Base-by-base conservation (phyloP, 1,284 basidiomycete species). In the Melampsora americana region DNA sequence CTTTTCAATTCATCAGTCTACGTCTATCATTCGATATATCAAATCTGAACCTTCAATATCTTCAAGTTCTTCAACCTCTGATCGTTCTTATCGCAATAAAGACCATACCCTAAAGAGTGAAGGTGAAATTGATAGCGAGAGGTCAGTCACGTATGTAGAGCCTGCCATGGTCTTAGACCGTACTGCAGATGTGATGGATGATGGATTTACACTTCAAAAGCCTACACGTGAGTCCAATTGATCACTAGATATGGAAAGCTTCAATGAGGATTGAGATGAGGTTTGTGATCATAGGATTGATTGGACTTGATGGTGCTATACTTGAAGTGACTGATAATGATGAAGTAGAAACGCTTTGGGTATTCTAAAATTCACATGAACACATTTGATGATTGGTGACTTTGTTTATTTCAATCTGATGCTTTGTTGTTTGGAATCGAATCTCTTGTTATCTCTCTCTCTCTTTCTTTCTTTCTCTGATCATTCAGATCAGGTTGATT, bases 321-420 rank as follows among this genome's bases (percentile, higher is more conserved):
- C 39, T 80, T 23, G 81, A 81, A 64, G 78, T 80, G 12, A 81
- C 81, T 26, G 65, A 74, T 66, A 69, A 76, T 53, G 69, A 79
- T 32, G 73, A 78, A 48, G 48, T 81, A 35, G 81, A 81, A 71
- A 81, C 81, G 1, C 65, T 81, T 30, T 81, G 81, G 81, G 32
- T 81, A 23, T 80, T 81, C 62, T 81, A 18, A 26, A n/a, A n/a
- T n/a, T n/a, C n/a, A n/a, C n/a, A n/a, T n/a, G n/a, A n/a, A n/a
- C n/a, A n/a, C n/a, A n/a, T n/a, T n/a, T n/a, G n/a, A n/a, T n/a
- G n/a, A n/a, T n/a, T n/a, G n/a, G n/a, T n/a, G n/a, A n/a, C n/a
- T n/a, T n/a, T n/a, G n/a, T n/a, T n/a, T n/a, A n/a, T n/a, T n/a
- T n/a, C n/a, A n/a, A n/a, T n/a, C n/a, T n/a, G n/a, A n/a, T n/a